A percentile compares a stretch with the other conserved stretches of the same genome.
Evolutionary conservation across 2,329 filamentous ascomycete genomes (phyloP).

Genomic region (Calonectria naviculata): DNA sequence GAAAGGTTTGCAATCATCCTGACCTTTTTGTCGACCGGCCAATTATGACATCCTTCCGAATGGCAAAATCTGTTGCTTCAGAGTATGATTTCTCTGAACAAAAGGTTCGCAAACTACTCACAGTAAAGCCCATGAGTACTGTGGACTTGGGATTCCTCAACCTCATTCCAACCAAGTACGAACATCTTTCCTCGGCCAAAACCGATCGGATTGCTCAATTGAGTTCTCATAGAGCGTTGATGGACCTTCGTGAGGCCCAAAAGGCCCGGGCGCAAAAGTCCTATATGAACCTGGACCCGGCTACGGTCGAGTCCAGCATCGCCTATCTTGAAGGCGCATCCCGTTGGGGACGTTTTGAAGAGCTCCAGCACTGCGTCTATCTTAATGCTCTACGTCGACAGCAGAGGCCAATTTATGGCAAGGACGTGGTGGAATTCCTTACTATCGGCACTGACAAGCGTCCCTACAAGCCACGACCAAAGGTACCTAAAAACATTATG

Average conservation of each 20-base stretch:
- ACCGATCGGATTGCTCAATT: constrained; percentile 71
- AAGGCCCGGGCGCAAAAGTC: constrained; percentile 68
- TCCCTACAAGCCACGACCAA: constrained; percentile 70
- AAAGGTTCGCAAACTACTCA: constrained; percentile 75
- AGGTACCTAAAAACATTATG: constrained; percentile 70
- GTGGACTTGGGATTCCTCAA: constrained; percentile 84
- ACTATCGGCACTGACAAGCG: constrained; percentile 71
- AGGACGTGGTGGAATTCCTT: constrained; percentile 79
- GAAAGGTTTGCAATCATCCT: constrained; percentile 98
- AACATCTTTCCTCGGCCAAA: constrained; percentile 67
- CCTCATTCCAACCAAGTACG: constrained; percentile 77
- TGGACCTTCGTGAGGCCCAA: constrained; percentile 79
- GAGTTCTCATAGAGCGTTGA: constrained; percentile 76
- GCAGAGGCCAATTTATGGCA: constrained; percentile 84
- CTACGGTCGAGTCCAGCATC: constrained; percentile 76
- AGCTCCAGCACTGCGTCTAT: constrained; percentile 84
- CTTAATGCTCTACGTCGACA: constrained; percentile 85
- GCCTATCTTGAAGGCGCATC: constrained; percentile 78
- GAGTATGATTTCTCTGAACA: constrained; percentile 80
- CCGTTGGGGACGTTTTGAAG: constrained; percentile 77
- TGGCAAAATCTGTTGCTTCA: constrained; percentile 81
- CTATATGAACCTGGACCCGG: constrained; percentile 68
- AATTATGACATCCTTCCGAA: constrained; percentile 96
- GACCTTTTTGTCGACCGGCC: constrained; percentile 96
- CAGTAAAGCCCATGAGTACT: constrained; percentile 68